A percentile compares a stretch with the other conserved stretches of the same genome.
Evolutionary conservation across 2,329 filamentous ascomycete species (phyloP).

Genomic region (Ophiostoma ulmi): DNA sequence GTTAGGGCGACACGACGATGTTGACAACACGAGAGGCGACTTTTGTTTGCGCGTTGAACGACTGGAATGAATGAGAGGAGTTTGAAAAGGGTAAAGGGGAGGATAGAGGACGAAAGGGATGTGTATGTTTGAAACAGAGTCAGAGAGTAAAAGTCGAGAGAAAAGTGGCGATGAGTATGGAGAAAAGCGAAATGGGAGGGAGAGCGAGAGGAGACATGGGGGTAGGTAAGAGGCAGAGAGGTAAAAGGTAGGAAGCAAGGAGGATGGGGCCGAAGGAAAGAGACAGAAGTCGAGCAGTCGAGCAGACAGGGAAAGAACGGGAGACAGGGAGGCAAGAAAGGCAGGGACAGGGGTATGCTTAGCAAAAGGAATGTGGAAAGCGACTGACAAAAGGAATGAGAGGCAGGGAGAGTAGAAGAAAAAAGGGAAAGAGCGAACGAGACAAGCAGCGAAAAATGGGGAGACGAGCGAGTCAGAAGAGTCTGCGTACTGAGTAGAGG

Average conservation of each 20-base stretch:
- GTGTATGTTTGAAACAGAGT: neutral
- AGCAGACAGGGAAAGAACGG: slow-evolving; percentile 14
- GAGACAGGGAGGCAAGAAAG: slow-evolving; percentile 14
- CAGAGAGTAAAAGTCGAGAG: neutral
- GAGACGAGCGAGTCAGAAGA: slow-evolving; percentile 2
- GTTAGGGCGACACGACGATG: neutral
- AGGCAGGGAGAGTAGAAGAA: neutral
- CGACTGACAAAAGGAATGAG: neutral
- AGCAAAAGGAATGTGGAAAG: neutral
- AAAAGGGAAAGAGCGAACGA: neutral
- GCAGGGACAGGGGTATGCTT: neutral
- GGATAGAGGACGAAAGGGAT: neutral
- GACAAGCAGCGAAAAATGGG: neutral
- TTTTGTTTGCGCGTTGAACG: neutral
- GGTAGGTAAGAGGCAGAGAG: neutral
- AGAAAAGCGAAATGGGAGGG: neutral
- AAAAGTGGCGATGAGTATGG: neutral
- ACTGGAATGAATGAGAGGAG: neutral
- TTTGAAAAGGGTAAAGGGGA: neutral
- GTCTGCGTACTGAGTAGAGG: neutral
- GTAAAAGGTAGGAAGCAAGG: neutral
- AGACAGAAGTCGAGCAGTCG: slow-evolving; percentile 10
- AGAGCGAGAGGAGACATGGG: slow-evolving; percentile 10
- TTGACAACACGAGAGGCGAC: neutral
- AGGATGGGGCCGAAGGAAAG: slow-evolving; percentile 2